These are phyloP conservation scores for Silene noctiflora DNA, from an alignment of 179 eudicot genomes.

Conservation along the genomic window DNA sequence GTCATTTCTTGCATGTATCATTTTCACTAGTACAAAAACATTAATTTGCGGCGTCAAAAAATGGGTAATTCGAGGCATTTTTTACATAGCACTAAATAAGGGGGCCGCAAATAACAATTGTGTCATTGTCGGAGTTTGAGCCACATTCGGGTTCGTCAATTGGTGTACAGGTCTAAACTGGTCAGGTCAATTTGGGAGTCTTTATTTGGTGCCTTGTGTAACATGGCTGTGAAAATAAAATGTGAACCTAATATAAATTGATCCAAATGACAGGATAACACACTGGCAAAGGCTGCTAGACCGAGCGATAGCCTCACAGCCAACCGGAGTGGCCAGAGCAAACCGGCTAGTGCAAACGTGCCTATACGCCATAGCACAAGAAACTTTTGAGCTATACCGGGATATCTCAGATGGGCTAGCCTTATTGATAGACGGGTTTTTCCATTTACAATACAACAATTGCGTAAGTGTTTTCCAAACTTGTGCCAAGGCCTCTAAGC, in stretches of 20 bases:
- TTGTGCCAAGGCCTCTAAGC: slow-evolving; percentile 65
- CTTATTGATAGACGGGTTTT: slow-evolving; percentile 65
- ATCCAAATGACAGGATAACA: slow-evolving; percentile 36
- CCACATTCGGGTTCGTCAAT: too few relatives aligned
- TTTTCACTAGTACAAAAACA: too few relatives aligned
- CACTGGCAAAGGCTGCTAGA: slow-evolving; percentile 78
- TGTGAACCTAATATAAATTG: background rate
- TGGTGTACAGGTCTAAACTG: too few relatives aligned
- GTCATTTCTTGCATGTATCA: too few relatives aligned
- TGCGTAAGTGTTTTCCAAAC: slow-evolving; percentile 59
- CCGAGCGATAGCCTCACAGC: slow-evolving; percentile 71
- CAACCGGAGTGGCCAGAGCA: slow-evolving; percentile 61
- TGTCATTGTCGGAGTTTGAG: too few relatives aligned
- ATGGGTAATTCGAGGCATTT: too few relatives aligned
- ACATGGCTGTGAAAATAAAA: background rate
- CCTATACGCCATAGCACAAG: slow-evolving; percentile 67
- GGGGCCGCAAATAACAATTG: too few relatives aligned
- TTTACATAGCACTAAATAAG: too few relatives aligned
- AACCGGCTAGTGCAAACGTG: slow-evolving; percentile 54
- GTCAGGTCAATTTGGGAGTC: too few relatives aligned
- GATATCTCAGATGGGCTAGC: slow-evolving; percentile 76
- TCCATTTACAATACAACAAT: slow-evolving; percentile 55
- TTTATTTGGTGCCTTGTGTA: too few relatives aligned
- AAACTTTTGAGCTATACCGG: slow-evolving; percentile 69
- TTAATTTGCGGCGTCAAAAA: too few relatives aligned